These are phyloP conservation scores for Rosa rugosa DNA, from an alignment of 306 rosid species.

Conservation along the genomic window DNA sequence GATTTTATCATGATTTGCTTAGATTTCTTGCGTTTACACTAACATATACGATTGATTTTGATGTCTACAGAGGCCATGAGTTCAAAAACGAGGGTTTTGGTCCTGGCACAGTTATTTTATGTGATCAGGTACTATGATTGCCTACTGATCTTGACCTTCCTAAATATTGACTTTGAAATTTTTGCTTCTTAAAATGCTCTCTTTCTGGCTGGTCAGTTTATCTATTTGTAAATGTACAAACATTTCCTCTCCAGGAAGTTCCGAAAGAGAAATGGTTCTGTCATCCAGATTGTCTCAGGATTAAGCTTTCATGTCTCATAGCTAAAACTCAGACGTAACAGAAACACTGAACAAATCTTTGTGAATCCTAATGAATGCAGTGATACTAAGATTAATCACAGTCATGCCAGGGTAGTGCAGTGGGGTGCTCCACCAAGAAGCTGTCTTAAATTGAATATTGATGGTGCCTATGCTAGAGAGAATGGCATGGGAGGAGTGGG, in stretches of 20 bases:
- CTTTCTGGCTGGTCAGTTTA: neutral
- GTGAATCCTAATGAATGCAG: too few relatives aligned
- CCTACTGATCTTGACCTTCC: neutral
- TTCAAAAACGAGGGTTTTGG: slow-evolving; percentile 58
- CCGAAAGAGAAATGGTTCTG: slow-evolving; percentile 82
- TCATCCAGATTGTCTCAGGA: slow-evolving; percentile 42
- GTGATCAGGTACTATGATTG: slow-evolving; percentile 70
- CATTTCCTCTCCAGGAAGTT: slow-evolving; percentile 49
- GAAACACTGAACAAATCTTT: too few relatives aligned
- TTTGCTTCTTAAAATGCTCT: neutral
- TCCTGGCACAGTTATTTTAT: slow-evolving; percentile 66
- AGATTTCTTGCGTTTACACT: neutral
- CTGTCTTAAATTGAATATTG: too few relatives aligned
- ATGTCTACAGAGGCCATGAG: slow-evolving; percentile 51
- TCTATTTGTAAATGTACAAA: slow-evolving; percentile 4
- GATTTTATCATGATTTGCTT: neutral
- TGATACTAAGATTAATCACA: too few relatives aligned
- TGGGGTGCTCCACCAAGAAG: too few relatives aligned
- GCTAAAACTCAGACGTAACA: too few relatives aligned
- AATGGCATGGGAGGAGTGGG: too few relatives aligned
- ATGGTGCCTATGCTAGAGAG: too few relatives aligned
- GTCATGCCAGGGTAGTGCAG: too few relatives aligned
- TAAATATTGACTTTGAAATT: slow-evolving; percentile 12
- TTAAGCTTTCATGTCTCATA: too few relatives aligned
- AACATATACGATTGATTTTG: slow-evolving; percentile 17